Base-by-base conservation (phyloP, 805 yeast genomes). In the Starmerella apis region DNA sequence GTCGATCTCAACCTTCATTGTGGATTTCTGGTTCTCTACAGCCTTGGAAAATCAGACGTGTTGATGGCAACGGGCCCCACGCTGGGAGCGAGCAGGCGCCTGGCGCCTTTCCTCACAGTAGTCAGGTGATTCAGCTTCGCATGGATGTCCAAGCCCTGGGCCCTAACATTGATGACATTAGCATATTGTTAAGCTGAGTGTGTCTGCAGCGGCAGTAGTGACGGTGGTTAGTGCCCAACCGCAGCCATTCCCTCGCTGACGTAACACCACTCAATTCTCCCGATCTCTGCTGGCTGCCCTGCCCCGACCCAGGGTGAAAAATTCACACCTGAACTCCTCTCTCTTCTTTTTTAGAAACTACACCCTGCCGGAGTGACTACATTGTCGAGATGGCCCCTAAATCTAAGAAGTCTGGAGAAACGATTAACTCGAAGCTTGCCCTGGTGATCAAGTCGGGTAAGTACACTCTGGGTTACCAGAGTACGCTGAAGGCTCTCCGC, bases 321-420 rank as follows among this genome's bases (percentile, higher is more conserved):
- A 31, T 52, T 52, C 50, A 43, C 48, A 22, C 7, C 35, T 33
- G 13, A 18, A 38, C 11, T 18, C 25, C 16, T 19, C n/a, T 18
- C 49, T 30, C 31, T 46, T 42, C 30, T 41, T 42, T 24, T 41
- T 47, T 24, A 23, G 16, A 10, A 18, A 19, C 50, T 18, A 45
- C 45, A 38, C 33, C 31, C 41, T 23, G 86, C 97, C 97, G 97
- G 97, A 88, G 97, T 56, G 59, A 56, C 59, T 35, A 20, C 18
- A 76, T 79, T 90, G 79, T 96, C 87, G 96, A 84, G 97, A 88
- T 88, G 96, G 97, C 97, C 86, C 96, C 96, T 81, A 86, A 83
- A 75, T 71, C 76, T 66, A 82, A 81, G 83, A 87, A 81, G 77
- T 71, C 77, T 69, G 81, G 83, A 70, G 98, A 92, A 68, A 82